Evolutionary conservation across 805 yeast species (phyloP), one percentile per base, ranked within the genome.

Genomic region (Ogataea sp.): DNA sequence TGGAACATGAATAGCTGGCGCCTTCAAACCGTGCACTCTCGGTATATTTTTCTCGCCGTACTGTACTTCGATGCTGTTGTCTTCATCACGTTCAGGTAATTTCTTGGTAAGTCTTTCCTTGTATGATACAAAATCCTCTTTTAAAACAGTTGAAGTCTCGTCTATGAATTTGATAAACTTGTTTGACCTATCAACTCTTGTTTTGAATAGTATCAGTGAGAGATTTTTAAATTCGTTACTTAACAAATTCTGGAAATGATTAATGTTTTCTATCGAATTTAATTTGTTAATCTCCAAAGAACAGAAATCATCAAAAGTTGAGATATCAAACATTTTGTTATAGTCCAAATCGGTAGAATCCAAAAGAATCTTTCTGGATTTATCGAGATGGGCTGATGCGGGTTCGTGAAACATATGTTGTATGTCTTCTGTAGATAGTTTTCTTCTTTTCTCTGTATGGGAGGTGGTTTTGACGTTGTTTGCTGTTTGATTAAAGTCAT

Each of bases 161-260:
- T 64, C 68, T 20, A 65, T 56, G 24, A 51, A 46, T n/a, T 50
- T 31, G 6, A 64, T 46, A 42, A 59, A 43, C 15, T 62, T 49
- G 37, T 62, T 65, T 2, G 62, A 53, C 30, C 65, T 49, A 1
- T 51, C 24, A 2, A 59, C 36, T 33, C 66, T 45, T 3, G 64
- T 48, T 14, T 41, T 39, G 11, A 58, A 47, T 35, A 64, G 62
- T 16, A 52, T 51, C 24, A 43, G 47, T 2, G 65, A 49, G 3
- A 65, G 42, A 2, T 45, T 42, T 29, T 52, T 54, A 47, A 62
- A 65, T 38, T 62, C 63, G 5, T 44, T 33, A 1, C 61, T 55
- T 2, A 65, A 44, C 34, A 44, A 39, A 10, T 36, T 36, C 36
- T 52, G 49, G 17, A 50, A 46, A 13, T 40, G 39, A 18, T 46